Percentiles rank a stretch among this genome's conserved stretches.
These are phyloP conservation scores for Lasiosphaeriaceae sp. DNA, from an alignment of 495 filamentous ascomycete genomes.

Conservation along the genomic window DNA sequence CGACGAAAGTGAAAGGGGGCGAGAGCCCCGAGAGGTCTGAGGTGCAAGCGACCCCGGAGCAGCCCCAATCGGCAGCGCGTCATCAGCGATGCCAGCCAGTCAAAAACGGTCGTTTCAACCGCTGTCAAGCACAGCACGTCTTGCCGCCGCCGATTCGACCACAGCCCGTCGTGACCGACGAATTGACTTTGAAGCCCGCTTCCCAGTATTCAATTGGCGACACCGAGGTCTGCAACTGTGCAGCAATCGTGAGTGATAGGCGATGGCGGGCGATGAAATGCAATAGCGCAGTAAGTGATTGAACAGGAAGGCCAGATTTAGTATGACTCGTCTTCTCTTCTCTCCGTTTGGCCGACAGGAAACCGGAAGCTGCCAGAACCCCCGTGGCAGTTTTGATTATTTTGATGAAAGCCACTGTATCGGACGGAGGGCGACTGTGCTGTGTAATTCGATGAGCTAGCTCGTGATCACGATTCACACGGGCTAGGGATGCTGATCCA, in stretches of 20 bases:
- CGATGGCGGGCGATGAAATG: too few species aligned
- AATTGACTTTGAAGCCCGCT: slow-evolving; percentile 18
- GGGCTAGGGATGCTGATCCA: slow-evolving; percentile 7
- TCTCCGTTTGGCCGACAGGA: background rate
- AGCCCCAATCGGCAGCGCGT: slow-evolving; percentile 4
- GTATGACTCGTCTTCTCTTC: slow-evolving; percentile 2
- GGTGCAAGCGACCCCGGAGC: slow-evolving; percentile 5
- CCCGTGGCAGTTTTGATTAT: slow-evolving; percentile 14
- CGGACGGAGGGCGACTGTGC: background rate
- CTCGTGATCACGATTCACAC: slow-evolving; percentile 32
- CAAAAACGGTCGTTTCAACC: slow-evolving; percentile 9
- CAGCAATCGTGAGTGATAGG: background rate
- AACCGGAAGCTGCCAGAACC: slow-evolving; percentile 10
- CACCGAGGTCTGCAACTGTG: background rate
- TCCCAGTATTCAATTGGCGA: slow-evolving; percentile 9
- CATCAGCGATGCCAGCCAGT: slow-evolving; percentile 15
- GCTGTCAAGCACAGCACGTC: slow-evolving; percentile 27
- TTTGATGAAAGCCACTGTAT: slow-evolving; percentile 13
- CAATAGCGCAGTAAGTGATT: background rate
- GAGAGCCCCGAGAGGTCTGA: background rate
- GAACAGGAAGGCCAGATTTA: background rate
- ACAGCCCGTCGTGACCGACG: slow-evolving; percentile 17
- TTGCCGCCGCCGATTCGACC: slow-evolving; percentile 26
- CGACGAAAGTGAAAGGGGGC: slow-evolving; percentile 9
- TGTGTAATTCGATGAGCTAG: background rate